Percentiles rank a stretch among this genome's conserved stretches.
phyloP scores from a whole-genome alignment of 1,284 basidiomycete species.

The Moniliophthora roreri region DNA sequence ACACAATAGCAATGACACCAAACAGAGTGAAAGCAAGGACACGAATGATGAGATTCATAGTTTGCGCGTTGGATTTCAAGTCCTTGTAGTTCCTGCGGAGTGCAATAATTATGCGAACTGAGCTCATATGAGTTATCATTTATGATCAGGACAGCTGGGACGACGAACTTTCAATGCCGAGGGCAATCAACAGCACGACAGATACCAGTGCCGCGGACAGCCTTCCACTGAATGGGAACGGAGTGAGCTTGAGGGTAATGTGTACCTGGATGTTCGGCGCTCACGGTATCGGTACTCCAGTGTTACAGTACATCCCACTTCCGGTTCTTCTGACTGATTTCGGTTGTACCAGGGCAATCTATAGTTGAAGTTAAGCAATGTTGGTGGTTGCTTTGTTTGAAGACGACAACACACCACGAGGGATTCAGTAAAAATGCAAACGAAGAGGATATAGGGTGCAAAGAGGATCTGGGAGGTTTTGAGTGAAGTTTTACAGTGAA shows the following conservation, averaged over 20 bases:
- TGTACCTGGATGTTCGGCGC: too few relatives aligned
- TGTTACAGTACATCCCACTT: slow-evolving; percentile 17
- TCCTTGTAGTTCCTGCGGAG: slow-evolving; percentile 7
- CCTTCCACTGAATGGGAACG: slow-evolving; percentile 7
- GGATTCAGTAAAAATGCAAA: slow-evolving; percentile 4
- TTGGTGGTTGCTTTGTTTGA: too few relatives aligned
- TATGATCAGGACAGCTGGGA: neutral
- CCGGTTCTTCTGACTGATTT: slow-evolving; percentile 10
- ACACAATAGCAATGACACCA: slow-evolving; percentile 14
- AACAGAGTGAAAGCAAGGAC: slow-evolving; percentile 12
- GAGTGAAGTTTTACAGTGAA: neutral
- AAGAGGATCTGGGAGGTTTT: neutral
- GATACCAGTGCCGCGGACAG: slow-evolving; percentile 15
- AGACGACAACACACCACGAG: neutral
- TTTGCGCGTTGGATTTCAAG: neutral
- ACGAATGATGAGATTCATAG: slow-evolving; percentile 9
- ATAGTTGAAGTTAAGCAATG: neutral
- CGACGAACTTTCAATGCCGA: slow-evolving; percentile 13
- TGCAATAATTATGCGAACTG: neutral
- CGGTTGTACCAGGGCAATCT: slow-evolving; percentile 9
- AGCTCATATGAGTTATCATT: neutral
- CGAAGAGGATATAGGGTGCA: slow-evolving; percentile 8
- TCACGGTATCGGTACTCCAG: slow-evolving; percentile 12
- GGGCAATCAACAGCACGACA: slow-evolving; percentile 7
- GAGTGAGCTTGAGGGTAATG: neutral